phyloP scores from a whole-genome alignment of 164 flowering plant genomes.

The Euptelea pleiosperma region DNA sequence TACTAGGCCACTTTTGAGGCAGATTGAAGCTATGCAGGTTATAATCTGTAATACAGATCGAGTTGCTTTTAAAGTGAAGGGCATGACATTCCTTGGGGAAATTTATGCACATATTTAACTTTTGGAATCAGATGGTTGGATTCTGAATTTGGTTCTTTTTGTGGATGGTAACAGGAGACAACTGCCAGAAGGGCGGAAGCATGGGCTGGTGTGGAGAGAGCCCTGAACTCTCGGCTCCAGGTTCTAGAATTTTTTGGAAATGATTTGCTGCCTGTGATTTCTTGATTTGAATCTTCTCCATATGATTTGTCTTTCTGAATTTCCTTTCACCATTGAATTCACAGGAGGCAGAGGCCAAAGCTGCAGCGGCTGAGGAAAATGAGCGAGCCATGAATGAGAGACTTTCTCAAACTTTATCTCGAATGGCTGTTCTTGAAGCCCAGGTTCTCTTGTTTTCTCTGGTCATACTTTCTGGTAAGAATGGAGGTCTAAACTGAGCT shows the following conservation, averaged over 20 bases:
- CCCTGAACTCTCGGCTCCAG: conserved; percentile 88
- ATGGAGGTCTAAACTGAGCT: conserved; percentile 2
- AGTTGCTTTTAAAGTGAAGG: not conserved
- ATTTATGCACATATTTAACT: not conserved
- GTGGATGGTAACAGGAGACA: conserved; percentile 61
- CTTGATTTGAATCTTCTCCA: not conserved
- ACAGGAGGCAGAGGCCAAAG: conserved; percentile 97
- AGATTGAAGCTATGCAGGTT: conserved; percentile 99
- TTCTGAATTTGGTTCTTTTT: not conserved
- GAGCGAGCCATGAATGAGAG: conserved; percentile 93
- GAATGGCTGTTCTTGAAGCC: conserved; percentile 96
- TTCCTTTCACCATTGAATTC: conserved; percentile 7
- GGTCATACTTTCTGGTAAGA: not conserved
- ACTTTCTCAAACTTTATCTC: conserved; percentile 89
- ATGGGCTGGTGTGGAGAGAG: conserved; percentile 96
- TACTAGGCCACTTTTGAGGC: conserved; percentile 96
- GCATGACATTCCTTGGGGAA: not conserved
- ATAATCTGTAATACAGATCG: not conserved
- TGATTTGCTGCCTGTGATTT: conserved; percentile 11
- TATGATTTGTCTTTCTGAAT: not conserved
- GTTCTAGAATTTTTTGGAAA: conserved; percentile 30
- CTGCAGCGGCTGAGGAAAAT: conserved; percentile 89
- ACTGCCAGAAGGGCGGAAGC: conserved; percentile 86
- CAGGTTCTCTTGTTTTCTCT: conserved; percentile 53
- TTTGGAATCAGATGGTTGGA: not conserved